Conservation (phyloP, 768 basidiomycete genomes). For the Pleurotus tuber-regium region DNA sequence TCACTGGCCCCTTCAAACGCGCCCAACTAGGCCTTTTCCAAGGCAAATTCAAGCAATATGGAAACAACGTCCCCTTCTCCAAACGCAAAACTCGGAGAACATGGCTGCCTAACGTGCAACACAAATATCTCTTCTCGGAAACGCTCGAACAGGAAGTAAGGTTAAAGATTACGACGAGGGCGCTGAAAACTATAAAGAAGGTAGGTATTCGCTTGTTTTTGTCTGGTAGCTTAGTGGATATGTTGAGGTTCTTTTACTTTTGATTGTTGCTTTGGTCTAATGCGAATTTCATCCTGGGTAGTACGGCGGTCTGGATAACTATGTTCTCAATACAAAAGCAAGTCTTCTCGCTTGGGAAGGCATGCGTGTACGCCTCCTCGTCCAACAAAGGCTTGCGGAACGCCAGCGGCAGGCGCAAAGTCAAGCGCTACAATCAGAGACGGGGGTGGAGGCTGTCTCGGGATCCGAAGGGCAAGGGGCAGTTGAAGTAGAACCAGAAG, state of each 20-base stretch:
- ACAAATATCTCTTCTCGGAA: slow-evolving; percentile 70
- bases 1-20: slow-evolving; percentile 78
- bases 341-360: slow-evolving; percentile 40
- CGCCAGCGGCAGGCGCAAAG: background rate
- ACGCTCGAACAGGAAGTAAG: slow-evolving; percentile 53
- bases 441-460: background rate
- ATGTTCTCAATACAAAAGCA: slow-evolving; percentile 49
- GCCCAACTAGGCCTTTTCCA: slow-evolving; percentile 81
- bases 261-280: background rate
- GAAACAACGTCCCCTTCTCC: slow-evolving; percentile 89
- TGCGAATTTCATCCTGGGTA: slow-evolving; percentile 24
- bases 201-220: slow-evolving; percentile 31
- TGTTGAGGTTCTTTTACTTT: background rate
- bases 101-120: slow-evolving; percentile 87
- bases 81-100: slow-evolving; percentile 83
- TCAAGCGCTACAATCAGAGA: background rate
- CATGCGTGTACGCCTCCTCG: slow-evolving; percentile 44
- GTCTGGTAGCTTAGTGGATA: background rate
- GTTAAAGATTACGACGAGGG: slow-evolving; percentile 73
- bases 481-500: background rate
- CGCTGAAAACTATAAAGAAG: slow-evolving; percentile 82
- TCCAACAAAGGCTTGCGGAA: slow-evolving; percentile 22
- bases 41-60: slow-evolving; percentile 74
- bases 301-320: slow-evolving; percentile 73
- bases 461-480: background rate